Evolutionary conservation across 2,329 filamentous ascomycete species (phyloP).

Genomic region (Stenocarpella maydis): DNA sequence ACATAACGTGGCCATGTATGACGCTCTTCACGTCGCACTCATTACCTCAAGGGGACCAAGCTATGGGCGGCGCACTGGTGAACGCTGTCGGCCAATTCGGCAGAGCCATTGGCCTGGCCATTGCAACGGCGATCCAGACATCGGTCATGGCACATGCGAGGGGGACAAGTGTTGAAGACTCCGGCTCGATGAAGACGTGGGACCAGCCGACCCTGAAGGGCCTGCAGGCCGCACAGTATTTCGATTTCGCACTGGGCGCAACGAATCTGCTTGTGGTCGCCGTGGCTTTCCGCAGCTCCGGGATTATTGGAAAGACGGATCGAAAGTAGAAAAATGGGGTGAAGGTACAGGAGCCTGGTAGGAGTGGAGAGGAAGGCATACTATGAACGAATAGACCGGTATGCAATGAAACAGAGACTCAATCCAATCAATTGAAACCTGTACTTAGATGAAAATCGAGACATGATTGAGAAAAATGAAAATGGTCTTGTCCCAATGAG

Average conservation of each 20-base stretch:
- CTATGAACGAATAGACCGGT: background rate
- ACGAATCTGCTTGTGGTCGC: slow-evolving; percentile 54
- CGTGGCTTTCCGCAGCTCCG: slow-evolving; percentile 59
- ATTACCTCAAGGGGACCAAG: slow-evolving; percentile 70
- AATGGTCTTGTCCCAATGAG: no score
- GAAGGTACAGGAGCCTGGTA: background rate
- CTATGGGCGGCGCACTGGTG: slow-evolving; percentile 72
- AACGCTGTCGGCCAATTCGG: slow-evolving; percentile 73
- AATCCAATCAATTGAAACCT: background rate
- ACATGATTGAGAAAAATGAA: no score
- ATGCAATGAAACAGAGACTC: background rate
- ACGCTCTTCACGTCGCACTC: slow-evolving; percentile 72
- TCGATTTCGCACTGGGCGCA: slow-evolving; percentile 58
- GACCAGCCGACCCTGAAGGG: slow-evolving; percentile 57
- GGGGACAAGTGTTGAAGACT: slow-evolving; percentile 52
- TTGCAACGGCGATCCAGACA: slow-evolving; percentile 71
- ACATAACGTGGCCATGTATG: slow-evolving; percentile 71
- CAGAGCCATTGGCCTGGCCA: slow-evolving; percentile 69
- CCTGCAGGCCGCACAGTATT: slow-evolving; percentile 59
- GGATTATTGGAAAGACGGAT: slow-evolving; percentile 57
- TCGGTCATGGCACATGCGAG: slow-evolving; percentile 63
- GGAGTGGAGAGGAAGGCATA: slow-evolving; percentile 22
- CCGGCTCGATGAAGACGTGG: slow-evolving; percentile 51
- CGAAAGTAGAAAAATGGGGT: background rate
- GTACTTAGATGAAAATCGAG: no score